phyloP scores from a whole-genome alignment of 208 protist genomes.

The Wallacemonas collosoma region DNA sequence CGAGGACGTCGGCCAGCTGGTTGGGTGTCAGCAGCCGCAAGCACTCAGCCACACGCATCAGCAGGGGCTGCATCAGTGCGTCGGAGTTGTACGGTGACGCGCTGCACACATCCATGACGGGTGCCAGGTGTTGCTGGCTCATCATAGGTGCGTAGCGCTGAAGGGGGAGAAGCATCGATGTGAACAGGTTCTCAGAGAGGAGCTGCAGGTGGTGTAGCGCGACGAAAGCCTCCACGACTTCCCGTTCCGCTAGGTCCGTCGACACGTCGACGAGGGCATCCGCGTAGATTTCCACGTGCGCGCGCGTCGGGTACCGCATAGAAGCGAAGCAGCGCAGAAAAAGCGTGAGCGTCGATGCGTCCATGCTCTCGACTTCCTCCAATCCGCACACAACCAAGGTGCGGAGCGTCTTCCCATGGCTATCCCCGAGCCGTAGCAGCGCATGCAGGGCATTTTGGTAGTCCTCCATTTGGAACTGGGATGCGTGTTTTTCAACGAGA shows the following conservation, averaged over 20 bases:
- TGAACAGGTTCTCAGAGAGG: conserved; percentile 71
- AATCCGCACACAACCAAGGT: conserved; percentile 69
- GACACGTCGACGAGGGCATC: conserved; percentile 82
- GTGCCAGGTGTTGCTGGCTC: conserved; percentile 54
- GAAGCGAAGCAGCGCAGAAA: conserved; percentile 68
- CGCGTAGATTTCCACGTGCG: conserved; percentile 87
- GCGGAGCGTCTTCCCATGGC: conserved; percentile 39
- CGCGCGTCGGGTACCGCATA: conserved; percentile 63
- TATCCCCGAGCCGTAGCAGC: conserved; percentile 28
- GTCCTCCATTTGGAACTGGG: conserved; percentile 80
- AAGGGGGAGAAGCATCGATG: conserved; percentile 41
- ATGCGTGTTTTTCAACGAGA: conserved; percentile 45
- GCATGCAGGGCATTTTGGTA: conserved; percentile 64
- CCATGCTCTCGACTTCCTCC: conserved; percentile 81
- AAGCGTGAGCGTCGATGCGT: conserved; percentile 64
- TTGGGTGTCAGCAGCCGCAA: conserved; percentile 55
- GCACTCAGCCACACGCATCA: conserved; percentile 72
- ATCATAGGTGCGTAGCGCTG: conserved; percentile 46
- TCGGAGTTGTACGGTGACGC: conserved; percentile 53
- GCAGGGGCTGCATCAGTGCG: conserved; percentile 58
- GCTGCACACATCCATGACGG: conserved; percentile 88
- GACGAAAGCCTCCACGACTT: conserved; percentile 78
- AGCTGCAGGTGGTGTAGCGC: conserved; percentile 70
- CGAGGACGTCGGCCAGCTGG: conserved; percentile 70
- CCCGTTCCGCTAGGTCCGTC: conserved; percentile 55